phyloP scores from a whole-genome alignment of 106 monocot species.

The Dioscorea alata region DNA sequence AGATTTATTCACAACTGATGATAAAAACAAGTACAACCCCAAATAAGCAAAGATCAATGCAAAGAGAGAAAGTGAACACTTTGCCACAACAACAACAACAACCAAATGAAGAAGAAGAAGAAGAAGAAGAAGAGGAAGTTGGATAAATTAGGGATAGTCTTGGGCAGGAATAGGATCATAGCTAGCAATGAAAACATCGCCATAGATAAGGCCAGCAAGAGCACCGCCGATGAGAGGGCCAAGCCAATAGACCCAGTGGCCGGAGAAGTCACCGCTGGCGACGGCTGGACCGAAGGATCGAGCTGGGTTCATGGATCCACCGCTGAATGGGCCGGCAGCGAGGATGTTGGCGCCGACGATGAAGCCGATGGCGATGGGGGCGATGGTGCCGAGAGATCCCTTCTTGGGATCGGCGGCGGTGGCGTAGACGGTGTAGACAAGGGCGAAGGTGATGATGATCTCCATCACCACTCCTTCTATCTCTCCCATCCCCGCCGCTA shows the following conservation, averaged over 20 bases:
- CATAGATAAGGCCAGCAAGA: constrained; percentile 56
- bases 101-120: too few species aligned
- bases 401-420: constrained; percentile 73
- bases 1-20: too few species aligned
- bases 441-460: constrained; percentile 66
- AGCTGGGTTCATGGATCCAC: constrained; percentile 79
- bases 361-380: constrained; percentile 83
- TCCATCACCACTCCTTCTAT: constrained; percentile 59
- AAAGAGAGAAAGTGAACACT: too few species aligned
- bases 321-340: constrained; percentile 73
- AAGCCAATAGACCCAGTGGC: constrained; percentile 78
- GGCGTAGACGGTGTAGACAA: constrained; percentile 79
- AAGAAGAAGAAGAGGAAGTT: too few species aligned
- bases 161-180: constrained; percentile 25
- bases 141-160: constrained; percentile 18
- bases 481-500: constrained; percentile 35
- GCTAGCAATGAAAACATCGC: constrained; percentile 35
- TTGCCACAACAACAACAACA: too few species aligned
- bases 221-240: constrained; percentile 75
- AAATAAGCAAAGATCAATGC: too few species aligned
- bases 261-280: constrained; percentile 50
- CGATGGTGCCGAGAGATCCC: constrained; percentile 70
- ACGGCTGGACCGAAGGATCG: constrained; percentile 74
- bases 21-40: too few species aligned
- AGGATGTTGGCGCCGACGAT: constrained; percentile 88